Evolutionary conservation across 192 early-diverging fungal genomes (phyloP).

Genomic region (Backusella liffmaniae): DNA sequence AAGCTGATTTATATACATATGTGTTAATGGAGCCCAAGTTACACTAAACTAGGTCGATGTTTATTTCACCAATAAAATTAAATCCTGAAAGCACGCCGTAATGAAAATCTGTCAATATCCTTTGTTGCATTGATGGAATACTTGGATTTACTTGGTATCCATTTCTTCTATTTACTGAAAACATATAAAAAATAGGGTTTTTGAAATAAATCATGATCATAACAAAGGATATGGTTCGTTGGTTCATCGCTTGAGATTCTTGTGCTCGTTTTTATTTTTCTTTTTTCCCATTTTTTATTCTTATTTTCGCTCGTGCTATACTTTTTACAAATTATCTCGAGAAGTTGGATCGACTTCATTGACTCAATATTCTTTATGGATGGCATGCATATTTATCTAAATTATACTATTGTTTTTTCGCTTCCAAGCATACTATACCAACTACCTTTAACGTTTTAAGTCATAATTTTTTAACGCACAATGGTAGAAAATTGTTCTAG

Average conservation of each 20-base stretch:
- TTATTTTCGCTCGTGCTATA: too few relatives aligned
- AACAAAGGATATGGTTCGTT: not conserved
- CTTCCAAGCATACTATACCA: not conserved
- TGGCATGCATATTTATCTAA: not conserved
- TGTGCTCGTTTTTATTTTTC: not conserved
- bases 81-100: not conserved
- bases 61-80: not conserved
- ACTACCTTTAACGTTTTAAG: not conserved
- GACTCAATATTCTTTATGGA: not conserved
- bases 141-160: not conserved
- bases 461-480: not conserved
- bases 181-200: not conserved
- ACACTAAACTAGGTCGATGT: not conserved
- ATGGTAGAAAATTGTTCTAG: not conserved
- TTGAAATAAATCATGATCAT: conserved; percentile 2
- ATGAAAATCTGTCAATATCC: not conserved
- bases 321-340: not conserved
- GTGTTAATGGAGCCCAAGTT: not conserved
- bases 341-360: not conserved
- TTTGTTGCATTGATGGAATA: not conserved
- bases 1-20: not conserved
- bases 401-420: not conserved
- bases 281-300: not conserved
- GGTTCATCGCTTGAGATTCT: not conserved
- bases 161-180: not conserved